A percentile compares a stretch with the other conserved stretches of the same genome.
Conservation (phyloP, 352 stramenopile genomes). For the Phytophthora palmivora region DNA sequence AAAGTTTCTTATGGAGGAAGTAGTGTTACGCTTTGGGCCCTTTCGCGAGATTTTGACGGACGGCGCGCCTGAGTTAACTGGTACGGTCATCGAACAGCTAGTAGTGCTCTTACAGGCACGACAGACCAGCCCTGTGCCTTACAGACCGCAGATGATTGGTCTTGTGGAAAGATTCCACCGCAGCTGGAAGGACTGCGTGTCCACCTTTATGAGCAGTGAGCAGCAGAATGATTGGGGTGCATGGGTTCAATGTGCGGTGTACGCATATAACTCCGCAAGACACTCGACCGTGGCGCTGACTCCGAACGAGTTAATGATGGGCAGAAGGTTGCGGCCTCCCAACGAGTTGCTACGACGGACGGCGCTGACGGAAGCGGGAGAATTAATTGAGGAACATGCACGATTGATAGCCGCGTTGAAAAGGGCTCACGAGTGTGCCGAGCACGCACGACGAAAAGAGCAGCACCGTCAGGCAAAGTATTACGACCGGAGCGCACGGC, state of each 20-base stretch:
- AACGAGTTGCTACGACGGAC: slow-evolving; percentile 3
- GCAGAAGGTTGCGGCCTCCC: neutral
- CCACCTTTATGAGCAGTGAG: neutral
- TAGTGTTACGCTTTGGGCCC: neutral
- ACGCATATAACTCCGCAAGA: neutral
- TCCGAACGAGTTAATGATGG: slow-evolving; percentile 5
- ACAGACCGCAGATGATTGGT: neutral
- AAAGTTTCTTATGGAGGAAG: neutral
- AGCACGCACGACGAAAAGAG: neutral
- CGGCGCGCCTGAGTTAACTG: neutral
- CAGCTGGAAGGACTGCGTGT: neutral
- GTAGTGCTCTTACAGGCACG: neutral
- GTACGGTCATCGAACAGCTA: neutral
- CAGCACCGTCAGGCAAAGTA: neutral
- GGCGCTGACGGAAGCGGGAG: neutral
- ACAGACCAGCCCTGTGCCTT: neutral
- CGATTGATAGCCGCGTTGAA: neutral
- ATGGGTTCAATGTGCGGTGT: neutral
- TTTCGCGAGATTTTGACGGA: slow-evolving; percentile 1
- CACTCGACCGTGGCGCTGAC: neutral
- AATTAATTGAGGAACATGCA: neutral
- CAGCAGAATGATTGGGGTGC: neutral
- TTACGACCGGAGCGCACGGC: neutral
- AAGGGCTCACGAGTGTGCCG: neutral
- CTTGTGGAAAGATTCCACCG: neutral